These are phyloP conservation scores for Babesia caballi DNA, from an alignment of 169 alveolate genomes.

Conservation along the genomic window DNA sequence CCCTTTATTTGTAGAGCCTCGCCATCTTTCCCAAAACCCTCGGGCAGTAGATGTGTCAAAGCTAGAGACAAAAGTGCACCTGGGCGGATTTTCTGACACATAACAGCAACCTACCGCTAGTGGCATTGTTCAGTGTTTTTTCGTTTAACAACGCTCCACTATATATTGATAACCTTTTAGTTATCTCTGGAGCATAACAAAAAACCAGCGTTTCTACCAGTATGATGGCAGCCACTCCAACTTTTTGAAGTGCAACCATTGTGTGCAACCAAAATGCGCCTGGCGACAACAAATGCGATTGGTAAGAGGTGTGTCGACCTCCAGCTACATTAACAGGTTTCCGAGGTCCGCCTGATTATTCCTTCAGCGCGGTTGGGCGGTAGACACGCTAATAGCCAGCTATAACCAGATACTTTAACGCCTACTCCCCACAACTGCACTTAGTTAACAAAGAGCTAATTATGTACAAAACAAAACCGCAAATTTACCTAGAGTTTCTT, in stretches of 20 bases:
- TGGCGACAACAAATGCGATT: not conserved
- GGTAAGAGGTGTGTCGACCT: no score
- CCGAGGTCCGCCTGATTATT: no score
- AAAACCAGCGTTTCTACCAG: constrained; percentile 56
- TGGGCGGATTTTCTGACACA: not conserved
- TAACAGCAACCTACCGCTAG: constrained; percentile 31
- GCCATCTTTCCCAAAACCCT: constrained; percentile 41
- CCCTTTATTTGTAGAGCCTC: not conserved
- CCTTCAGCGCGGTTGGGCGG: no score
- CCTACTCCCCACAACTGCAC: no score
- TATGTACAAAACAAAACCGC: no score
- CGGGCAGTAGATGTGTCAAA: constrained; percentile 62
- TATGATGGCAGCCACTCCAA: constrained; percentile 33
- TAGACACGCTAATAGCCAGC: no score
- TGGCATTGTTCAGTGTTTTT: constrained; percentile 59
- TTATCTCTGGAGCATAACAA: constrained; percentile 57
- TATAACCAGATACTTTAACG: no score
- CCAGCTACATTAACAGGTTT: no score
- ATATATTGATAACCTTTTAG: constrained; percentile 26
- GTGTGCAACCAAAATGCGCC: not conserved
- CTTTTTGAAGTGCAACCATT: constrained; percentile 27
- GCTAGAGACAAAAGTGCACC: constrained; percentile 65
- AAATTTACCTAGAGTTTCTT: no score
- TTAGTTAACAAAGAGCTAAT: no score
- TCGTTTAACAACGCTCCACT: constrained; percentile 38